A percentile compares a stretch with the other conserved stretches of the same genome.
Evolutionary conservation across 2,329 filamentous ascomycete genomes (phyloP).

Genomic region (Alternaria triticimaculans): DNA sequence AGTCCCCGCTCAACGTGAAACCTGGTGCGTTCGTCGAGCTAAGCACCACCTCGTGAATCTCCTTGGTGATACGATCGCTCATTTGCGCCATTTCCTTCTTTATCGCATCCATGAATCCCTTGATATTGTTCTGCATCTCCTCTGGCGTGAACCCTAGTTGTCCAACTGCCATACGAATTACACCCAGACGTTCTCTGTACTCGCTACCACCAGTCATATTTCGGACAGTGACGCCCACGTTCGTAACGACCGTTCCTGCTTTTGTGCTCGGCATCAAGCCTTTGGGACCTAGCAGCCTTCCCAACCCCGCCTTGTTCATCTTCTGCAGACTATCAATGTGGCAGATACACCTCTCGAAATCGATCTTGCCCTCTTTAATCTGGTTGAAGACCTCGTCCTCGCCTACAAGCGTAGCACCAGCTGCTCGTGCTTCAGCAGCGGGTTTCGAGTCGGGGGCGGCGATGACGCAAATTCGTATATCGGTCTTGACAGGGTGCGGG

Average conservation of each 20-base stretch:
- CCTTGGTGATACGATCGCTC: conserved; percentile 70
- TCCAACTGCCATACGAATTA: conserved; percentile 87
- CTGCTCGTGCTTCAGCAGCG: conserved; percentile 74
- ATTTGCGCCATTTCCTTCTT: conserved; percentile 77
- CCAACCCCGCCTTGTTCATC: conserved; percentile 81
- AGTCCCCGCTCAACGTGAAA: conserved; percentile 82
- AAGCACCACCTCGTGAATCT: conserved; percentile 78
- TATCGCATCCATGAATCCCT: conserved; percentile 74
- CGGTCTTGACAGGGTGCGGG: conserved; percentile 87
- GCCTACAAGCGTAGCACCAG: conserved; percentile 83
- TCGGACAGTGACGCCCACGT: conserved; percentile 75
- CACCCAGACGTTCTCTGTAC: conserved; percentile 85
- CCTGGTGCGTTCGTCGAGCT: conserved; percentile 88
- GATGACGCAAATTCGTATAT: conserved; percentile 88
- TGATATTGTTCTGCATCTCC: conserved; percentile 84
- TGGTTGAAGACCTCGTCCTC: conserved; percentile 84
- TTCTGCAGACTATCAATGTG: conserved; percentile 79
- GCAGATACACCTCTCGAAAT: conserved; percentile 90
- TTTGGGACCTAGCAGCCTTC: conserved; percentile 81
- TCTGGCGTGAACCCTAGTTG: conserved; percentile 89
- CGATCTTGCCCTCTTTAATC: conserved; percentile 76
- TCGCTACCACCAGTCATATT: conserved; percentile 84
- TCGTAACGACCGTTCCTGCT: conserved; percentile 84
- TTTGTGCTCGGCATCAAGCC: conserved; percentile 93
- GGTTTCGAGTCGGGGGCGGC: conserved; percentile 80